phyloP scores from a whole-genome alignment of 805 yeast species.

The Lipomyces yamadae region DNA sequence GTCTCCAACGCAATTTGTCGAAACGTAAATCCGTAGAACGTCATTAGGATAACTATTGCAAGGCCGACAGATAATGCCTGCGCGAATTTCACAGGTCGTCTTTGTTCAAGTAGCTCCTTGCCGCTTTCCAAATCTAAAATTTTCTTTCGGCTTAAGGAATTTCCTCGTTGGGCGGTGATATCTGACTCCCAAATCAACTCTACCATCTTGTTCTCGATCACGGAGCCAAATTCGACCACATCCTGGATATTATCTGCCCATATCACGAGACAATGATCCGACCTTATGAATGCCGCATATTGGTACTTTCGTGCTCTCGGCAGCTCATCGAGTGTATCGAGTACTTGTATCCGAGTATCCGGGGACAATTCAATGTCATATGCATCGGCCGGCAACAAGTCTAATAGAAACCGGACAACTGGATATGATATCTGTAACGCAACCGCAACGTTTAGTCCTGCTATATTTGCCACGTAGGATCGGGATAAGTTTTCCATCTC shows the following conservation, averaged over 20 bases:
- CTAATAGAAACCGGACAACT: constrained; percentile 6
- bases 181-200: constrained; percentile 15
- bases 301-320: constrained; percentile 23
- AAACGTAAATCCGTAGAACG: constrained; percentile 27
- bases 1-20: constrained; percentile 27
- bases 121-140: not conserved
- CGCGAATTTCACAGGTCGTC: constrained; percentile 9
- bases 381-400: constrained; percentile 2
- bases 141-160: not conserved
- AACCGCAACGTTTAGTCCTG: constrained; percentile 19
- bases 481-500: not conserved
- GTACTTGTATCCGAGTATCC: constrained; percentile 20
- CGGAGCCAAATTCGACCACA: constrained; percentile 10
- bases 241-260: constrained; percentile 22
- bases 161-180: not conserved
- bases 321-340: constrained; percentile 21
- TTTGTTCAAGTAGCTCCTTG: not conserved
- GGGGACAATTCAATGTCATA: constrained; percentile 11
- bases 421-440: constrained; percentile 20
- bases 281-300: constrained; percentile 22
- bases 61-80: constrained; percentile 18
- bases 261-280: constrained; percentile 15
- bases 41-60: constrained; percentile 18
- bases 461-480: constrained; percentile 7
- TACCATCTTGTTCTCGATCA: constrained; percentile 16